phyloP scores from a whole-genome alignment of 768 basidiomycete species.

The Lanmaoa pseudosensibilis region DNA sequence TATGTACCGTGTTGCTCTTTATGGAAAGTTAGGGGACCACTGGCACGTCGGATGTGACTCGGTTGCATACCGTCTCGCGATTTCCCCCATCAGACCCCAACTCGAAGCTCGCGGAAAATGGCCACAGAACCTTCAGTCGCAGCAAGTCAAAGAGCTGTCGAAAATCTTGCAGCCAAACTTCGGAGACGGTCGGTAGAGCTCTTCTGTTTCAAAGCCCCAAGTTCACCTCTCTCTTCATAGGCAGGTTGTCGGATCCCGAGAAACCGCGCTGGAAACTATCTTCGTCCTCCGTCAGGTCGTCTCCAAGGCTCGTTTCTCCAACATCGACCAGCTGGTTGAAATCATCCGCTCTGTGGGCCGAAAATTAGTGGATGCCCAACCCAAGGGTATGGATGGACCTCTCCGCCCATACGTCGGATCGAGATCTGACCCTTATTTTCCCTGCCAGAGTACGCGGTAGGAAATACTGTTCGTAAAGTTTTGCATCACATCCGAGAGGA shows the following conservation, averaged over 20 bases:
- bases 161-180: slow-evolving; percentile 66
- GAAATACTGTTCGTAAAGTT: slow-evolving; percentile 91
- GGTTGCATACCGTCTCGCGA: background rate
- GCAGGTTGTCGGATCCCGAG: slow-evolving; percentile 88
- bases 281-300: slow-evolving; percentile 88
- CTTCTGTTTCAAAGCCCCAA: slow-evolving; percentile 36
- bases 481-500: slow-evolving; percentile 95
- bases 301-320: slow-evolving; percentile 79
- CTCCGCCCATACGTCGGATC: slow-evolving; percentile 5
- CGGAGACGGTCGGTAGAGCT: slow-evolving; percentile 61
- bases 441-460: slow-evolving; percentile 82
- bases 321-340: slow-evolving; percentile 80
- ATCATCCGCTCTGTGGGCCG: slow-evolving; percentile 80
- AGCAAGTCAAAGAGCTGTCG: slow-evolving; percentile 59
- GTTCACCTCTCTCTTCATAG: slow-evolving; percentile 40
- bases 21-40: slow-evolving; percentile 14
- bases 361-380: slow-evolving; percentile 85
- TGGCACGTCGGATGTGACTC: slow-evolving; percentile 15
- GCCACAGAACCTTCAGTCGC: slow-evolving; percentile 38
- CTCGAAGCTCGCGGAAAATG: slow-evolving; percentile 38
- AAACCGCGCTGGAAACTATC: slow-evolving; percentile 87
- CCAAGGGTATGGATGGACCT: slow-evolving; percentile 67
- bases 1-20: slow-evolving; percentile 11
- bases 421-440: slow-evolving; percentile 6
- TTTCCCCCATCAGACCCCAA: background rate